Evolutionary conservation across 1,139 yeast genomes (phyloP), one percentile per base, ranked within the genome.

Genomic region (Yamadazyma diospyri): DNA sequence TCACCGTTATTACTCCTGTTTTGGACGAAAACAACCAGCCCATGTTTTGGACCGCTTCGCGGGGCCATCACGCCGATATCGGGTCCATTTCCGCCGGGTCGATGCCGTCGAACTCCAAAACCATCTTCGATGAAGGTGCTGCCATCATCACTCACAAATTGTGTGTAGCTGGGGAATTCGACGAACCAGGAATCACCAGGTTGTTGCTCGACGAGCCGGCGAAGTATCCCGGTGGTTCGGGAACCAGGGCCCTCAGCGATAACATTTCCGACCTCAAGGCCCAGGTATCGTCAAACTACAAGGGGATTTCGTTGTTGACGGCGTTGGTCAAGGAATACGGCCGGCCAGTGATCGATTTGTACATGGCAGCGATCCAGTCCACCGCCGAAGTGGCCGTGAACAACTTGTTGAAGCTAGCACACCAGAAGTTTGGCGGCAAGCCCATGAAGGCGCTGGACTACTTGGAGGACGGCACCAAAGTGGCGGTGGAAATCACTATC

Each of bases 1-100:
- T 83, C 31, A 85, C 94, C 0, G 87, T 87, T 4, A 81, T 84
- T 10, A 80, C 88, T 7, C 82, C 82, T 2, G 76, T 76, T 1
- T 52, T 62, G 36, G 57, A 59, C 40, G 38, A 47, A 3, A 42
- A 53, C 19, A 57, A 57, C 17, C 44, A 55, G 13, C 67, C 69
- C 2, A 47, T 64, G 10, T 65, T 64, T 40, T 67, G 72, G 72
- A 64, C 70, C 1, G 73, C 72, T 15, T 63, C 70, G 1, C 50
- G 73, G 35, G 73, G 73, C 0, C 73, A 67, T 46, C 73, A 67
- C 47, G 73, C 73, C 4, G 73, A 67, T 44, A 66, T 67, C 41
- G 73, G 73, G 3, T 61, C 69, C 2, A 66, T 66, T 29, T 51
- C 70, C 16, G 72, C 72, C 6, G 72, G 72, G 2, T 62, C 70